A percentile compares a stretch with the other conserved stretches of the same genome.
phyloP scores from a whole-genome alignment of 225 moss, liverwort and hornwort genomes.

The Polytrichum commune region DNA sequence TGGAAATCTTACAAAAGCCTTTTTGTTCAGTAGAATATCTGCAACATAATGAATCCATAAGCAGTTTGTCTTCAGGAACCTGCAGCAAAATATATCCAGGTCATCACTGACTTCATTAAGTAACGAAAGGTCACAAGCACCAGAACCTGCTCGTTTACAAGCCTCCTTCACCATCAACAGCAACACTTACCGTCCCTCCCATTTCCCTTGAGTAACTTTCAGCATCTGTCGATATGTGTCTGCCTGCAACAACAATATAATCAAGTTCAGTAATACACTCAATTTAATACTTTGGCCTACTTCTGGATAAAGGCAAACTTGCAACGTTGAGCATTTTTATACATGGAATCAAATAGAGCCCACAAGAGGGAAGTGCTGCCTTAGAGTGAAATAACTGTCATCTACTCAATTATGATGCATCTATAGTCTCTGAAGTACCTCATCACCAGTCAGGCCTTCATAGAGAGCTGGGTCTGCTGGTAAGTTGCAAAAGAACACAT shows the following conservation, averaged over 20 bases:
- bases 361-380: too few species aligned
- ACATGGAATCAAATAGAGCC: too few species aligned
- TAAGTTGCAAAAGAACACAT: slow-evolving; percentile 86
- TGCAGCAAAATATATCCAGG: slow-evolving; percentile 27
- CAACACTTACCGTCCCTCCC: slow-evolving; percentile 83
- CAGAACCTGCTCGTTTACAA: not conserved
- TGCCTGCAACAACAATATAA: slow-evolving; percentile 48
- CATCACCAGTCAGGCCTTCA: slow-evolving; percentile 77
- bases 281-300: too few species aligned
- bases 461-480: slow-evolving; percentile 87
- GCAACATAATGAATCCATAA: slow-evolving; percentile 90
- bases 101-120: too few species aligned
- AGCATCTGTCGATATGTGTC: slow-evolving; percentile 92
- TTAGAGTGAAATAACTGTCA: too few species aligned
- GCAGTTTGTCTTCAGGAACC: slow-evolving; percentile 90
- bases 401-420: too few species aligned
- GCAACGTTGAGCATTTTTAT: too few species aligned
- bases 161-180: not conserved
- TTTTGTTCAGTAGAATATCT: slow-evolving; percentile 71
- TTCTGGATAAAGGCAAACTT: too few species aligned
- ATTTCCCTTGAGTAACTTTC: slow-evolving; percentile 63
- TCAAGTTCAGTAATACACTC: not conserved
- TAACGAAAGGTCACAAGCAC: too few species aligned
- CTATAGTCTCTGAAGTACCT: slow-evolving; percentile 38
- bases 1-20: slow-evolving; percentile 65